Base-by-base conservation (phyloP, 805 yeast species). In the Kazachstania bromeliacearum region DNA sequence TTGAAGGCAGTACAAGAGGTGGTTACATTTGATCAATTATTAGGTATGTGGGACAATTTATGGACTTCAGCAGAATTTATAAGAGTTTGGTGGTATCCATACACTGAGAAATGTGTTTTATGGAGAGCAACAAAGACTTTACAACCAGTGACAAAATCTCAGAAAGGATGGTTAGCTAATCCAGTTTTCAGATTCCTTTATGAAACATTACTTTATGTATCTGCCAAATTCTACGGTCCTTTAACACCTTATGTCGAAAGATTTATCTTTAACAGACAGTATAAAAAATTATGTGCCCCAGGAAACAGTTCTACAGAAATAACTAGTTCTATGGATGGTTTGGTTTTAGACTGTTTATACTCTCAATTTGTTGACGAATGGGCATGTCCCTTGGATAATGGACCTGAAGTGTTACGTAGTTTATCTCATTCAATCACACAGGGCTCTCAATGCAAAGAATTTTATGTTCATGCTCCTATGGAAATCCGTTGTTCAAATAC, bases 21-120 rank as follows among this genome's bases (percentile, higher is more conserved):
- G 25, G 77, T 89, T 48, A 65, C 75, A 19, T 85, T 89, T 51
- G 81, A 80, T 17, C 74, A 85, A 5, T 62, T 89, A 17, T 60
- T 89, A 47, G 67, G 75, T 41, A 62, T 63, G 40, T 85, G 94
- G 85, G 85, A 81, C 46, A 66, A 68, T 10, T 60, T 89, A 31
- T 89, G 96, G 95, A 74, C 83, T 3, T 77, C 85, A 32, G 71
- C 85, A n/a, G 98, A 89, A 62, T 89, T 77, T 53, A 80, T 87
- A 31, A 75, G 97, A 45, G 75, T 87, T 34, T 89, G 97, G 96
- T 92, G 97, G 97, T 92, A 82, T 60, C 97, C 98, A 1, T 92
- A 89, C 59, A 70, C 92, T 13, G 73, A 75, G 35, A 80, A 80
- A 52, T 84, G 95, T 65, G 77, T 87, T 22, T 65, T 87, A 33